Evolutionary conservation across 306 rosid genomes (phyloP).

Genomic region (Clitoria ternatea): DNA sequence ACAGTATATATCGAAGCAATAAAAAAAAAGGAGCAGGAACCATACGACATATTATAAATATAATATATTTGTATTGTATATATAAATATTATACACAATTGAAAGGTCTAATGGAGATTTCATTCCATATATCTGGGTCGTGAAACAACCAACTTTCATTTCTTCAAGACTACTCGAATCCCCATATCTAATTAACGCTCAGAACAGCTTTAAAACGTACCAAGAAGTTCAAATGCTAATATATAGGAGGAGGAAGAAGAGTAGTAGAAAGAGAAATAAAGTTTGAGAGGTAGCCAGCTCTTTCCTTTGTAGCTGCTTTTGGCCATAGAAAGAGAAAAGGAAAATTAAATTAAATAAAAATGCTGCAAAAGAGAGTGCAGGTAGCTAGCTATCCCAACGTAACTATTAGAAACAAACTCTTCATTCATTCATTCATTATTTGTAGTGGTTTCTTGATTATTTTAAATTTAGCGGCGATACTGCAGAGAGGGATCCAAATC

Average conservation of each 20-base stretch:
- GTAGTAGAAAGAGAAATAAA: not conserved
- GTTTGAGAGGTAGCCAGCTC: slow-evolving; percentile 1
- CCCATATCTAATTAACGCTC: slow-evolving; percentile 25
- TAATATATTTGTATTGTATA: slow-evolving; percentile 14
- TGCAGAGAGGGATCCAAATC: slow-evolving; percentile 54
- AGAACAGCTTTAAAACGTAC: slow-evolving; percentile 18
- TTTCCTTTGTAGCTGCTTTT: not conserved
- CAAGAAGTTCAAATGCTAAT: slow-evolving; percentile 17
- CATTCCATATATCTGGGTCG: not conserved
- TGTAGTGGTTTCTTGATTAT: not conserved
- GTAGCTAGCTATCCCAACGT: not conserved
- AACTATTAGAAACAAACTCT: slow-evolving; percentile 16
- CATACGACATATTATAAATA: not conserved
- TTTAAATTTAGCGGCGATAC: slow-evolving; percentile 6
- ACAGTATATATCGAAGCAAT: slow-evolving; percentile 5
- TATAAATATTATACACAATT: slow-evolving; percentile 38
- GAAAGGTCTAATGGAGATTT: slow-evolving; percentile 28
- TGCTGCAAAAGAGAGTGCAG: slow-evolving; percentile 21
- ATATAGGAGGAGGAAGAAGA: not conserved
- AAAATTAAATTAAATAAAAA: not conserved
- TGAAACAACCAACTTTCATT: not conserved
- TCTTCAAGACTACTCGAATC: slow-evolving; percentile 30
- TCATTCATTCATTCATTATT: slow-evolving; percentile 21
- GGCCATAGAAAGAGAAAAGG: not conserved
- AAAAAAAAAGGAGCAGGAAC: not conserved